Conservation (phyloP, 208 protist species). For the Acanthamoeba culbertsoni region DNA sequence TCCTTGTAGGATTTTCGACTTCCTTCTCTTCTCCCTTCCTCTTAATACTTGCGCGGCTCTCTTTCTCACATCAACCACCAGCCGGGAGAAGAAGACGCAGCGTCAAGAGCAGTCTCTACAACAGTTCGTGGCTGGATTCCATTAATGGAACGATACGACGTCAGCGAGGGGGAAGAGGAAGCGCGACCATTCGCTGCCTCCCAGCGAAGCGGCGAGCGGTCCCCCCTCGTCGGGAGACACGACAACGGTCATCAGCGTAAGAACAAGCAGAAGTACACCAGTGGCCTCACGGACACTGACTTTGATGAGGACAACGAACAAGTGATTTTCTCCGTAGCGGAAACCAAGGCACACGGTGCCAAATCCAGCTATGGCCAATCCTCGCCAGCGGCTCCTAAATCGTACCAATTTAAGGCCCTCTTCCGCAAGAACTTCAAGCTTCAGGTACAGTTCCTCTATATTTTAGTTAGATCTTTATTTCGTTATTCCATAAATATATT, state of each 20-base stretch:
- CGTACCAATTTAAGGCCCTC: conserved; percentile 48
- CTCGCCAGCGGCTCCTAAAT: conserved; percentile 1
- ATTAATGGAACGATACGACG: conserved; percentile 25
- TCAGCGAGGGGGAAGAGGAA: neutral
- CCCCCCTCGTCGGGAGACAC: neutral
- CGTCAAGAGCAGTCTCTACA: neutral
- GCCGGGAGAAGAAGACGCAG: neutral
- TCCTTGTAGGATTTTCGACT: too few relatives aligned
- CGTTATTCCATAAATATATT: neutral
- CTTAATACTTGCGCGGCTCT: too few relatives aligned
- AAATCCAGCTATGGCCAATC: neutral
- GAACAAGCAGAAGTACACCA: neutral
- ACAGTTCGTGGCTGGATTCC: too few relatives aligned
- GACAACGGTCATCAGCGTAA: neutral
- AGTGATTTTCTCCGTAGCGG: neutral
- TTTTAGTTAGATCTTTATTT: neutral
- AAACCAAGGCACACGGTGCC: neutral
- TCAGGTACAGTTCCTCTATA: neutral
- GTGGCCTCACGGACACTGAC: neutral
- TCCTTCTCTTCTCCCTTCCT: too few relatives aligned
- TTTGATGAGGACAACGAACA: neutral
- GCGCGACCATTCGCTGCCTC: neutral
- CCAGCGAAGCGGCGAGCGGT: neutral
- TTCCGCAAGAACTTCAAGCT: conserved; percentile 58
- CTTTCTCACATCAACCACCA: too few relatives aligned